A percentile compares a stretch with the other conserved stretches of the same genome.
These are phyloP conservation scores for Vigna trinervia DNA, from an alignment of 306 rosid species.

Conservation along the genomic window DNA sequence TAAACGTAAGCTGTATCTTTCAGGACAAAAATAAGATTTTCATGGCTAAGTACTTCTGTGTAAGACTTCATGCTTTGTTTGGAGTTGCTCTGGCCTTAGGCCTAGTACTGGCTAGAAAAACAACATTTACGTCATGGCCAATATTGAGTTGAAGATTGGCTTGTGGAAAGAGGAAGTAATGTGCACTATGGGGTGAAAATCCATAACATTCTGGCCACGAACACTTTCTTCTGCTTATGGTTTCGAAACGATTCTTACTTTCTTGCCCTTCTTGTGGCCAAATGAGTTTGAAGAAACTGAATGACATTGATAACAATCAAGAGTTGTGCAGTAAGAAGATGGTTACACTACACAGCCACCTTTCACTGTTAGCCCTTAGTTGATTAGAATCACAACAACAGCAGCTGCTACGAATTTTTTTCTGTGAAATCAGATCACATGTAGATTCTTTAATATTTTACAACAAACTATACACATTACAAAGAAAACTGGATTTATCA, in stretches of 20 bases:
- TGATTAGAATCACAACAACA: slow-evolving; percentile 10
- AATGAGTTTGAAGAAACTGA: slow-evolving; percentile 13
- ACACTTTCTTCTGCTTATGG: not conserved
- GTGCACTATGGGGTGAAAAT: not conserved
- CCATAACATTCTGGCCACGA: not conserved
- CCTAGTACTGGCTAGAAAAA: slow-evolving; percentile 65
- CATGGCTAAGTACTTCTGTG: slow-evolving; percentile 94
- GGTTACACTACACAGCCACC: not conserved
- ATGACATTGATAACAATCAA: slow-evolving; percentile 2
- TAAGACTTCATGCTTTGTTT: slow-evolving; percentile 81
- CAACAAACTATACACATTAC: not conserved
- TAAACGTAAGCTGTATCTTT: slow-evolving; percentile 14
- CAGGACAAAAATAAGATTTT: slow-evolving; percentile 89
- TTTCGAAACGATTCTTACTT: not conserved
- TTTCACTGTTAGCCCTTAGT: slow-evolving; percentile 1
- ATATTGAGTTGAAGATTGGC: slow-evolving; percentile 36
- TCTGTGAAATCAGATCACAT: not conserved
- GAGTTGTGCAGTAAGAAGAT: slow-evolving; percentile 14
- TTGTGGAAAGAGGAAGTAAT: slow-evolving; percentile 23
- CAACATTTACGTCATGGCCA: slow-evolving; percentile 34
- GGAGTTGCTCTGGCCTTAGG: slow-evolving; percentile 86
- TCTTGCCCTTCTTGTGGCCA: slow-evolving; percentile 4
- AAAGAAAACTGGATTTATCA: not conserved
- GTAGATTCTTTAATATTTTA: slow-evolving; percentile 3
- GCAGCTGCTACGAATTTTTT: slow-evolving; percentile 17